Evolutionary conservation across 108 stramenopile genomes (phyloP).

Genomic region (Skeletonema grethae): DNA sequence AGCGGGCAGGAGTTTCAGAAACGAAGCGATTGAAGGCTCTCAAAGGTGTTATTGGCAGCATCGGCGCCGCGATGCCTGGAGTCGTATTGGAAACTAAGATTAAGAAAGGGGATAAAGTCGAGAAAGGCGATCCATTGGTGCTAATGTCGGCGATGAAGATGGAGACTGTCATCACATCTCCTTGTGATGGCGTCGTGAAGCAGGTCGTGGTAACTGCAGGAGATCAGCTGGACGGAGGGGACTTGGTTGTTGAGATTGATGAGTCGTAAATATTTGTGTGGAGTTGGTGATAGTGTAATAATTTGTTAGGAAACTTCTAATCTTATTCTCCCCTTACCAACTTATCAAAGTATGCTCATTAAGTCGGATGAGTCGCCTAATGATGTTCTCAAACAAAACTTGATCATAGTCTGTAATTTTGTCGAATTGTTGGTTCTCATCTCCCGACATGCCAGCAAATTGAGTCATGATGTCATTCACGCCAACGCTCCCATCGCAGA

Average conservation of each 20-base stretch:
- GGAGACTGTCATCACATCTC: conserved; percentile 92
- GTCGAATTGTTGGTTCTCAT: conserved; percentile 48
- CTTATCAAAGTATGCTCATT: conserved; percentile 81
- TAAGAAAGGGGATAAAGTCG: conserved; percentile 84
- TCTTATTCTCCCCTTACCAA: conserved; percentile 56
- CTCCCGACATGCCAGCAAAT: conserved; percentile 57
- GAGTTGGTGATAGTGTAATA: neutral
- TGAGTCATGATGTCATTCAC: conserved; percentile 79
- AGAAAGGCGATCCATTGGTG: conserved; percentile 87
- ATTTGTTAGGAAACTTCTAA: neutral
- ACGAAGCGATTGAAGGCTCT: conserved; percentile 64
- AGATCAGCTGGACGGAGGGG: conserved; percentile 87
- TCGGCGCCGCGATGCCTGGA: conserved; percentile 96
- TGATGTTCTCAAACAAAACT: conserved; percentile 66
- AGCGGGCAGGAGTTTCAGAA: conserved; percentile 37
- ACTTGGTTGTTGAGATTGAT: conserved; percentile 90
- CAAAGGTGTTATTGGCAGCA: conserved; percentile 50
- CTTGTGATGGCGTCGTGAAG: conserved; percentile 80
- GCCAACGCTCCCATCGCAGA: conserved; percentile 74
- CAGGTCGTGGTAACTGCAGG: conserved; percentile 81
- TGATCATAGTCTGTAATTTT: conserved; percentile 56
- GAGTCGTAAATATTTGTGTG: conserved; percentile 22
- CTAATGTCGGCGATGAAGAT: conserved; percentile 97
- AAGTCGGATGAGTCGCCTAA: conserved; percentile 71
- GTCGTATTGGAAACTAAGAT: conserved; percentile 93